Percentiles rank a stretch among this genome's conserved stretches.
These are phyloP conservation scores for Fusarium chuoi DNA, from an alignment of 2,329 filamentous ascomycete genomes.

Conservation along the genomic window DNA sequence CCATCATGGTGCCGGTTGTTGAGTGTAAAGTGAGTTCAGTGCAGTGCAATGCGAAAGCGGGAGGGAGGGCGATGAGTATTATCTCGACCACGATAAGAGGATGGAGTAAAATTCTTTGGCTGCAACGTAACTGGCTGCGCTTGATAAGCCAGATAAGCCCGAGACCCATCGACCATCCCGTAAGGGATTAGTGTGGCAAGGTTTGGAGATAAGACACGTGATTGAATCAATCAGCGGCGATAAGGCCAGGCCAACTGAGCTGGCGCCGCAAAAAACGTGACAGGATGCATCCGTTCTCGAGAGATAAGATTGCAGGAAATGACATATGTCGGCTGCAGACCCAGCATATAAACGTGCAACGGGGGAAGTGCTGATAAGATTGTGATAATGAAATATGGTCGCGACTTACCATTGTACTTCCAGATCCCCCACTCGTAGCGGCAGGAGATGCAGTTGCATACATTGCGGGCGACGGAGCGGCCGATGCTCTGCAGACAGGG, in stretches of 20 bases:
- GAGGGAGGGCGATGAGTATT: conserved; percentile 47
- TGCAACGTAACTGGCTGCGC: conserved; percentile 40
- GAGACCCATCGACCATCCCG: conserved; percentile 30
- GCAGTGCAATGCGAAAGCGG: conserved; percentile 35
- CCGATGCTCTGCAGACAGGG: conserved; percentile 31
- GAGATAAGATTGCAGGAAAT: conserved; percentile 25
- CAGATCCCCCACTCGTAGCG: conserved; percentile 53
- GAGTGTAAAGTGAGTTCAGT: conserved; percentile 36
- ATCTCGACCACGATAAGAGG: conserved; percentile 54
- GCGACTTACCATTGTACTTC: conserved; percentile 54
- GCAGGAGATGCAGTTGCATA: conserved; percentile 51
- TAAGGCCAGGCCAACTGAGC: conserved; percentile 26
- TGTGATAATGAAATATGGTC: conserved; percentile 15
- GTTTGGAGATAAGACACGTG: conserved; percentile 47
- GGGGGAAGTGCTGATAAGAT: conserved; percentile 7
- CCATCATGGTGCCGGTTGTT: conserved; percentile 58
- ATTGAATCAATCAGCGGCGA: conserved; percentile 38
- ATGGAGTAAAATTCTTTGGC: conserved; percentile 50
- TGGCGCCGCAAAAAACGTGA: conserved; percentile 14
- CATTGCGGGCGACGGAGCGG: conserved; percentile 38
- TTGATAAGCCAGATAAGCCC: conserved; percentile 53
- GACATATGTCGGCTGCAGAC: neutral
- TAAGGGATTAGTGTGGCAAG: conserved; percentile 35
- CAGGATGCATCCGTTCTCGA: conserved; percentile 11
- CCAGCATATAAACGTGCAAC: conserved; percentile 10